These are phyloP conservation scores for Maudiozyma turicensis DNA, from an alignment of 805 yeast genomes.

Conservation along the genomic window DNA sequence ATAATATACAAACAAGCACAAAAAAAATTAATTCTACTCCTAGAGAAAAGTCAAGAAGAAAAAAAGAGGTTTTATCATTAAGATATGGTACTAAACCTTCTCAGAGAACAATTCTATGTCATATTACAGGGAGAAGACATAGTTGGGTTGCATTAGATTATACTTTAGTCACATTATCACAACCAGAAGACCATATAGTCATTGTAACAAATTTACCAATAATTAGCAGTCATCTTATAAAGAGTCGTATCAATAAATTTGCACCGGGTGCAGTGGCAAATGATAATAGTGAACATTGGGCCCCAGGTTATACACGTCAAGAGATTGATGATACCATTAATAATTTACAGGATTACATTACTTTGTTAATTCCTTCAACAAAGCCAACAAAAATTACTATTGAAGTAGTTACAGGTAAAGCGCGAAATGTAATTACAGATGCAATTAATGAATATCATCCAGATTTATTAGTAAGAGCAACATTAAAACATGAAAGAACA, in stretches of 20 bases:
- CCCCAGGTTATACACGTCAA: constrained; percentile 16
- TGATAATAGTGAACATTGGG: constrained; percentile 9
- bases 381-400: constrained; percentile 18
- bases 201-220: constrained; percentile 38
- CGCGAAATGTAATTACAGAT: constrained; percentile 16
- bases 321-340: constrained; percentile 11
- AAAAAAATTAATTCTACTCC: too few species aligned
- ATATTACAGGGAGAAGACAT: constrained; percentile 59
- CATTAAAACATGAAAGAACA: constrained; percentile 20
- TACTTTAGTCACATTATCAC: constrained; percentile 41
- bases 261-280: neutral
- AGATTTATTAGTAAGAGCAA: constrained; percentile 17
- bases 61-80: constrained; percentile 12
- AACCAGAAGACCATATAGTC: constrained; percentile 50
- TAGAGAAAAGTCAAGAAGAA: constrained; percentile 3
- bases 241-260: neutral
- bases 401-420: constrained; percentile 23
- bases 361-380: constrained; percentile 15
- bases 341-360: constrained; percentile 20
- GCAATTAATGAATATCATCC: constrained; percentile 27
- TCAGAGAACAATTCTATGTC: constrained; percentile 47
- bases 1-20: too few species aligned
- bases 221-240: neutral
- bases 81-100: constrained; percentile 12
- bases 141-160: constrained; percentile 79